phyloP scores from a whole-genome alignment of 2,329 filamentous ascomycete genomes.

The Coniochaeta sp. region DNA sequence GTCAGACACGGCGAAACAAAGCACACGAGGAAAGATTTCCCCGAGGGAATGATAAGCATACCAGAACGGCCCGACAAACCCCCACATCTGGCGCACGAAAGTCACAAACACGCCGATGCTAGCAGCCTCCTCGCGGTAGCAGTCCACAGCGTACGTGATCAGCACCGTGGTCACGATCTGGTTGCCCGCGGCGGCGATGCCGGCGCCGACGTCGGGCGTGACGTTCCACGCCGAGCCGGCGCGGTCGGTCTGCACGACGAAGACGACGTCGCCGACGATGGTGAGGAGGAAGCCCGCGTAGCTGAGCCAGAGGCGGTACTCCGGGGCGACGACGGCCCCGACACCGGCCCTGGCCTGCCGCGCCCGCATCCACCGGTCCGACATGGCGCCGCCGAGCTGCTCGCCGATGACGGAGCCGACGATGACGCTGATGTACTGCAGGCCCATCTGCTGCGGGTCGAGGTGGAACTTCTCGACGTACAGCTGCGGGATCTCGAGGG shows the following conservation, averaged over 20 bases:
- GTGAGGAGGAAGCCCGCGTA: constrained; percentile 44
- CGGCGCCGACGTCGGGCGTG: constrained; percentile 46
- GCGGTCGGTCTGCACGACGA: constrained; percentile 41
- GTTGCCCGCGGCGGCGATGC: constrained; percentile 44
- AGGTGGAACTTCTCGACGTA: constrained; percentile 48
- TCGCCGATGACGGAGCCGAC: constrained; percentile 51
- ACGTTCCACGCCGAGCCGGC: constrained; percentile 43
- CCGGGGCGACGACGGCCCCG: constrained; percentile 27
- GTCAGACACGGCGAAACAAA: not conserved
- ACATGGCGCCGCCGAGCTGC: constrained; percentile 45
- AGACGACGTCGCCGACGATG: constrained; percentile 46
- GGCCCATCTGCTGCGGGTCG: constrained; percentile 48
- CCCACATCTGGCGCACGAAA: constrained; percentile 46
- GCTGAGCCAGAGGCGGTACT: constrained; percentile 49
- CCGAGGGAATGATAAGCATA: constrained; percentile 2
- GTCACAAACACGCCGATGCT: constrained; percentile 53
- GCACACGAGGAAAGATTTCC: not conserved
- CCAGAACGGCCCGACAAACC: constrained; percentile 37
- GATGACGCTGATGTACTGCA: constrained; percentile 50
- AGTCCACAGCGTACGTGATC: constrained; percentile 54
- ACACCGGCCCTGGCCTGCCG: constrained; percentile 20
- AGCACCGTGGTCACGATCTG: constrained; percentile 55
- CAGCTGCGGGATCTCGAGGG: constrained; percentile 53
- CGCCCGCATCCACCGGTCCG: constrained; percentile 44
- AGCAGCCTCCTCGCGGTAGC: constrained; percentile 42